These are phyloP conservation scores for Multifurca ochricompacta DNA, from an alignment of 768 basidiomycete species.

Conservation along the genomic window DNA sequence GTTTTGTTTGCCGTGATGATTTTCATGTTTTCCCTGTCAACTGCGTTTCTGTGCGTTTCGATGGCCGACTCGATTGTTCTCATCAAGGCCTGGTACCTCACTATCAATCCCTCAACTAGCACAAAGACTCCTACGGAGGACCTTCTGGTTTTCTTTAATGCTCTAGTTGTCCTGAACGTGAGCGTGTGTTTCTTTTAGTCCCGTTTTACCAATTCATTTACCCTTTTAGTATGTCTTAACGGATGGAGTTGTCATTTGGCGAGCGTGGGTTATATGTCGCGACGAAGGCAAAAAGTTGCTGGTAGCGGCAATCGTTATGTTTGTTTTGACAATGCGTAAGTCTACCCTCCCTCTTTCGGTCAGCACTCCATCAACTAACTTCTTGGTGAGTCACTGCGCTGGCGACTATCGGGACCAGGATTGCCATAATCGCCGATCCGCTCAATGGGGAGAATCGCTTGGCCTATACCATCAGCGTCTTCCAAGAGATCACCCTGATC, in stretches of 20 bases:
- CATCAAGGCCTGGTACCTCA: not conserved
- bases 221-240: not conserved
- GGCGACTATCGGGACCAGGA: not conserved
- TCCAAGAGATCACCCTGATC: not conserved
- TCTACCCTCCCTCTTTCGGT: not conserved
- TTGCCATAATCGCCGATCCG: not conserved
- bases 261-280: not conserved
- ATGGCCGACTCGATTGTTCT: not conserved
- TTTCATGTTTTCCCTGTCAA: not conserved
- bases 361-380: not conserved
- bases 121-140: not conserved
- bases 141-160: not conserved
- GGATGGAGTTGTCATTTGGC: not conserved
- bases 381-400: not conserved
- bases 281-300: not conserved
- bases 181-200: no score
- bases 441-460: not conserved
- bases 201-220: not conserved
- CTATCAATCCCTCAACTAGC: not conserved
- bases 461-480: not conserved
- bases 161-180: not conserved
- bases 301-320: not conserved
- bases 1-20: not conserved
- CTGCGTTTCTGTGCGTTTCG: not conserved
- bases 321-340: not conserved